Evolutionary conservation across 2,329 filamentous ascomycete genomes (phyloP), one percentile per base, ranked within the genome.

Genomic region (Atkinsonella texensis): DNA sequence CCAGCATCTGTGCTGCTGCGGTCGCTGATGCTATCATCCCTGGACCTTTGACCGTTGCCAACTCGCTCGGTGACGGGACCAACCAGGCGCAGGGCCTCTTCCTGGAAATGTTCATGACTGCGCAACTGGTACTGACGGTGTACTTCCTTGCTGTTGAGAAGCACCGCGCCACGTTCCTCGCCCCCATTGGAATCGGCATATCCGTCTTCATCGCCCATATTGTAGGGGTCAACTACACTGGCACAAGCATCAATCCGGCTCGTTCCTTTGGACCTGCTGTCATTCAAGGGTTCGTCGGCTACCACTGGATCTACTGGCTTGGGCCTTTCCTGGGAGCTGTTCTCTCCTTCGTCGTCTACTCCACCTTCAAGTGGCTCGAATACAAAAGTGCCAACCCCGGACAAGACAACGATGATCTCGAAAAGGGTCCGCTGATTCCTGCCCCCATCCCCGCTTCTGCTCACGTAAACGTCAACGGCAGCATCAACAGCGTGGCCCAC

Each of bases 101-200:
- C 60, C 75, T 85, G 46, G 83, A 85, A 64, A 76, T 82, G 68
- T 81, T 85, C 58, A 70, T 84, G 39, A 85, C 82, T 0, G 70
- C 79, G 0, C 74, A 83, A 60, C 70, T 86, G 10, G 75, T 84
- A 8, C 70, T 85, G 50, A 76, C 81, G 2, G 78, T 85, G 32
- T 78, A 82, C 63, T 84, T 87, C 77, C 72, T 87, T 44, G 84
- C 83, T 0, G 79, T 80, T 4, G 83, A 87, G 63, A 88, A 89
- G 68, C 84, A 88, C 64, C 81, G 82, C 44, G 79, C 80, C 2
- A 89, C 85, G 0, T 87, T 76, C 61, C 68, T 88, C 1, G 85
- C 85, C 0, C 85, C 85, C 0, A 68, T 89, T 3, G 84, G 82
- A 12, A 87, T 89, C 57, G 86, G 86, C 1, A 66, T 87, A 2